phyloP scores from a whole-genome alignment of 768 basidiomycete genomes.

The Russula sp. region DNA sequence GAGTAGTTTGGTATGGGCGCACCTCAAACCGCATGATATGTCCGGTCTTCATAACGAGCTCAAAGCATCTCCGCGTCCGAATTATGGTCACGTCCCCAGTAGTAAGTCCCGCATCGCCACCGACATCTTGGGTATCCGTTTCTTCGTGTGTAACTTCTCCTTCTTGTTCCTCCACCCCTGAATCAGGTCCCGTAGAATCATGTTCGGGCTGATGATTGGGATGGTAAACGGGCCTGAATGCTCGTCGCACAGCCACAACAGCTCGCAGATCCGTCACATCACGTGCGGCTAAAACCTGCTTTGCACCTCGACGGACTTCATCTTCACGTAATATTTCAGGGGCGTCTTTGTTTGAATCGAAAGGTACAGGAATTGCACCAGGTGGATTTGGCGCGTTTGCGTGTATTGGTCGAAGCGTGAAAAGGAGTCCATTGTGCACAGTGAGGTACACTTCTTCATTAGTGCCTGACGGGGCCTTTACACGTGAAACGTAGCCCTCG shows the following conservation, averaged over 20 bases:
- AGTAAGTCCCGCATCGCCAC: conserved; percentile 54
- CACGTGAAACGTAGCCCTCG: conserved; percentile 82
- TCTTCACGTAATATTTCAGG: conserved; percentile 42
- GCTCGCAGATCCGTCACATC: conserved; percentile 72
- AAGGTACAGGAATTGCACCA: conserved; percentile 42
- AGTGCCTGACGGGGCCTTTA: conserved; percentile 55
- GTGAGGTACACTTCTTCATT: conserved; percentile 65
- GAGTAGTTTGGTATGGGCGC: conserved; percentile 28
- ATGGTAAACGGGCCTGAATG: conserved; percentile 48
- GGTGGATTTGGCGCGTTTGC: conserved; percentile 73
- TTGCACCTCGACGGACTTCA: conserved; percentile 60
- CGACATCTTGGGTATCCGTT: conserved; percentile 62
- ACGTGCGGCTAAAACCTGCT: conserved; percentile 61
- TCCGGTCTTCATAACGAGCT: conserved; percentile 68
- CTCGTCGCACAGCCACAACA: conserved; percentile 62
- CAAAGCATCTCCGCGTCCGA: conserved; percentile 69
- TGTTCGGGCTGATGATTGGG: conserved; percentile 30
- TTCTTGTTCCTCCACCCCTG: conserved; percentile 32
- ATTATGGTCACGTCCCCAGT: conserved; percentile 43
- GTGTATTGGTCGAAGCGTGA: conserved; percentile 49
- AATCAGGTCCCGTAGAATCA: conserved; percentile 28
- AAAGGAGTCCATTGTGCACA: conserved; percentile 71
- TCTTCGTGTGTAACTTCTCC: conserved; percentile 36
- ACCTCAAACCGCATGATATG: conserved; percentile 78
- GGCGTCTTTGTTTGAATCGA: conserved; percentile 33